These are phyloP conservation scores for Sambucus nigra DNA, from an alignment of 129 eudicot genomes.

Conservation along the genomic window DNA sequence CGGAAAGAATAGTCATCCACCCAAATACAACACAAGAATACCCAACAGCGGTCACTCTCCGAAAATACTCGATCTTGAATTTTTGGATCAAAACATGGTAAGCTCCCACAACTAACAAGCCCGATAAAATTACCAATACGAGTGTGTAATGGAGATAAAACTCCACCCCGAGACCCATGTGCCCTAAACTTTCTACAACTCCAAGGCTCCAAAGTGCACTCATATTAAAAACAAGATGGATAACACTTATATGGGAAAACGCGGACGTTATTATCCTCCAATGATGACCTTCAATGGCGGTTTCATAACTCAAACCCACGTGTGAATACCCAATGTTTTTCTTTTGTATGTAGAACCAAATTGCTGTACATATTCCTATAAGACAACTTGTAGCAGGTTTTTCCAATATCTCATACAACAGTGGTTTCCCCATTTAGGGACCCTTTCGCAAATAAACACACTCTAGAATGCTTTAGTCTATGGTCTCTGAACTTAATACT, in stretches of 20 bases:
- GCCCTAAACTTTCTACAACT: constrained; percentile 66
- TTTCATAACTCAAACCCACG: constrained; percentile 87
- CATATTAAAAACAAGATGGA: constrained; percentile 95
- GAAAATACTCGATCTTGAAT: constrained; percentile 74
- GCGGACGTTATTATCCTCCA: constrained; percentile 97
- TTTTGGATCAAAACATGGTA: constrained; percentile 65
- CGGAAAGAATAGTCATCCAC: constrained; percentile 95
- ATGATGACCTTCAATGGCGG: constrained; percentile 79
- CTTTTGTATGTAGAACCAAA: constrained; percentile 88
- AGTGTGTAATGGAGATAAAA: constrained; percentile 81
- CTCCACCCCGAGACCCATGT: constrained; percentile 63
- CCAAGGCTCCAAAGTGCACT: constrained; percentile 99
- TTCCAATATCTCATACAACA: constrained; percentile 71
- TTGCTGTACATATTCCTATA: constrained; percentile 55
- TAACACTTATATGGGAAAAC: constrained; percentile 79
- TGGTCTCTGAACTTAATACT: background rate
- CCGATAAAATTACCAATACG: constrained; percentile 62
- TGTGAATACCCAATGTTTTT: constrained; percentile 76
- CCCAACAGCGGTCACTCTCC: constrained; percentile 95
- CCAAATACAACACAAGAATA: constrained; percentile 98
- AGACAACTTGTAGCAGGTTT: constrained; percentile 87
- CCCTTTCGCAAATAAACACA: background rate
- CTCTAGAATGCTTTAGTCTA: background rate
- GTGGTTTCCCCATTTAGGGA: constrained; percentile 72
- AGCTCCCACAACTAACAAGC: constrained; percentile 58